phyloP scores from a whole-genome alignment of 768 basidiomycete genomes.

The Termitomyces sp. region DNA sequence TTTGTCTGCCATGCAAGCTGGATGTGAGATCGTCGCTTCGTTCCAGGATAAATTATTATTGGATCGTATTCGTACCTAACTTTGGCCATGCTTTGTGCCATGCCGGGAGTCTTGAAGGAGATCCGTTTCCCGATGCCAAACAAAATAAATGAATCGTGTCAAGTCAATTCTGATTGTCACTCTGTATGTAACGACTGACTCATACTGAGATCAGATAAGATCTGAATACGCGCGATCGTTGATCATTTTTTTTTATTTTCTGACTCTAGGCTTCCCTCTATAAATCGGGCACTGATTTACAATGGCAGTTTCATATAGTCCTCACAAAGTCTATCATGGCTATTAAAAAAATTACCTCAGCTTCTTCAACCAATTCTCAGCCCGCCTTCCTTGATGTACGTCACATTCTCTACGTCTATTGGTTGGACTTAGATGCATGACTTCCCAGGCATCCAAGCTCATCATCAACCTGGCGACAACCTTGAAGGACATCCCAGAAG shows the following conservation, averaged over 20 bases:
- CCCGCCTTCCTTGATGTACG: constrained; percentile 16
- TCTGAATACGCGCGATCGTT: neutral
- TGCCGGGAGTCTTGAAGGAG: no score
- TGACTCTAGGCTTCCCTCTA: neutral
- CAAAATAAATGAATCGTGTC: no score
- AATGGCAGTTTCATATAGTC: neutral
- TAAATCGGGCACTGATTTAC: neutral
- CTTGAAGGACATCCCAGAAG: constrained; percentile 49
- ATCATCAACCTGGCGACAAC: constrained; percentile 38
- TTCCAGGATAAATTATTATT: no score
- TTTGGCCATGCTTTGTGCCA: no score
- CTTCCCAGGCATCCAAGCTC: constrained; percentile 49
- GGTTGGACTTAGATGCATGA: neutral
- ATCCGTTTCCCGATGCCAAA: no score
- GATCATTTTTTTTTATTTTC: neutral
- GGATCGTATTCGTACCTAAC: no score
- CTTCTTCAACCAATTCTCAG: constrained; percentile 4
- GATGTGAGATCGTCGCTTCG: no score
- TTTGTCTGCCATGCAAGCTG: no score
- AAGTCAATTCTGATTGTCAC: no score
- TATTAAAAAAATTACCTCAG: constrained; percentile 7
- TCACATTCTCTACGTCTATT: neutral
- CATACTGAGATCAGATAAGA: constrained; percentile 16
- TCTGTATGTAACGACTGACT: no score
- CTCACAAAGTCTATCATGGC: constrained; percentile 13